Percentiles rank a stretch among this genome's conserved stretches.
Evolutionary conservation across 2,329 filamentous ascomycete species (phyloP).

Genomic region (Alternaria gaisen): DNA sequence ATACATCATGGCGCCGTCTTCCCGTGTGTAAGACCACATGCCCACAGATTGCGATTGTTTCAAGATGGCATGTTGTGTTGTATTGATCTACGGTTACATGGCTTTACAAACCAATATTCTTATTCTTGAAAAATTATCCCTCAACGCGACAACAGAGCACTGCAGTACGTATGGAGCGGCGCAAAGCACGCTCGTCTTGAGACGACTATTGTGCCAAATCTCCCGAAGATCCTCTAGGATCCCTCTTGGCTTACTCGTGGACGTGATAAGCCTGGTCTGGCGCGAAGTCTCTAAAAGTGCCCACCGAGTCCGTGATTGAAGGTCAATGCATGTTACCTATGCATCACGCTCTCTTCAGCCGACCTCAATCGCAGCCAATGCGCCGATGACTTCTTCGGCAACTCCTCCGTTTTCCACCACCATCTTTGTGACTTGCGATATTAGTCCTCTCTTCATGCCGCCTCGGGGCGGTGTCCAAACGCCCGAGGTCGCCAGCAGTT

Average conservation of each 20-base stretch:
- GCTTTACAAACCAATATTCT: not conserved
- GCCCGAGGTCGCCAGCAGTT: constrained; percentile 67
- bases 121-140: not conserved
- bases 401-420: constrained; percentile 81
- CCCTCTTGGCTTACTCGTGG: constrained; percentile 1
- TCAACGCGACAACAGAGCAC: not conserved
- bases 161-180: not conserved
- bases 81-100: constrained; percentile 15
- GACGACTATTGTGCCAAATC: constrained; percentile 6
- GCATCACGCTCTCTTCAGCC: constrained; percentile 33
- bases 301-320: constrained; percentile 1
- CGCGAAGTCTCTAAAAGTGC: constrained; percentile 2
- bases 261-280: not conserved
- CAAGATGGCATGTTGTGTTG: constrained; percentile 8
- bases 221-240: not conserved
- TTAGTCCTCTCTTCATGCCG: constrained; percentile 77
- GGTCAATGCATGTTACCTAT: constrained; percentile 2
- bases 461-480: constrained; percentile 89
- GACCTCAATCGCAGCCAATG: constrained; percentile 75
- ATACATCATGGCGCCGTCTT: constrained; percentile 7
- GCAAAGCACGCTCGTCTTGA: constrained; percentile 6
- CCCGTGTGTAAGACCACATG: not conserved
- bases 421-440: constrained; percentile 78
- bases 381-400: constrained; percentile 84
- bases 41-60: not conserved